Conservation (phyloP, 2,329 filamentous ascomycete species). For the Cladobotryum protrusum region DNA sequence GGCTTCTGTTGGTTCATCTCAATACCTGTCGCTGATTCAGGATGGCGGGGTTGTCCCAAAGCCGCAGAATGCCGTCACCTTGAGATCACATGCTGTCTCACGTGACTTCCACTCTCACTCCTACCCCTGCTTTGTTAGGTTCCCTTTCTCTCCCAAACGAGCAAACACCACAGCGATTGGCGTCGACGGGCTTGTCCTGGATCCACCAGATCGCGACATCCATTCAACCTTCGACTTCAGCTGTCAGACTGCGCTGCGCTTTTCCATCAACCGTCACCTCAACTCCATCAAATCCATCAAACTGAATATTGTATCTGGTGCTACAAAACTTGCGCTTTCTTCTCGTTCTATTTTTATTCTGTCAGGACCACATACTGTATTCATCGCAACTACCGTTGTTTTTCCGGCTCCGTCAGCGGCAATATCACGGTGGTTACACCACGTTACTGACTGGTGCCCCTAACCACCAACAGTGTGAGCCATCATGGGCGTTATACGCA, state of each 20-base stretch:
- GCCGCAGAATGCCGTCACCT: not conserved
- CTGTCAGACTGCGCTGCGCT: constrained; percentile 1
- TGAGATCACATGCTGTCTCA: not conserved
- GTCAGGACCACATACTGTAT: not conserved
- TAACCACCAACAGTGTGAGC: constrained; percentile 1
- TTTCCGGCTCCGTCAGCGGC: constrained; percentile 6
- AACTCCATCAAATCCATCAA: constrained; percentile 23
- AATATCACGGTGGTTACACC: constrained; percentile 8
- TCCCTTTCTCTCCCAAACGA: not conserved
- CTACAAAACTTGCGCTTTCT: constrained; percentile 15
- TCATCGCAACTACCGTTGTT: constrained; percentile 5
- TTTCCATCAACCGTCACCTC: constrained; percentile 16
- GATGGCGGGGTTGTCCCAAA: not conserved
- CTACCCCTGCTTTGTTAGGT: no score
- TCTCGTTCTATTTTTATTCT: constrained; percentile 8
- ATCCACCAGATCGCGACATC: not conserved
- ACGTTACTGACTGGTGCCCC: constrained; percentile 1
- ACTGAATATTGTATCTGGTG: constrained; percentile 18
- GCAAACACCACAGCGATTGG: constrained; percentile 6
- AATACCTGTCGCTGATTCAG: not conserved
- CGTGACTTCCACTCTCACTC: not conserved
- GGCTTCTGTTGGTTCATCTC: no score
- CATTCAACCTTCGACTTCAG: constrained; percentile 15
- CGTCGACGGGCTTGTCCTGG: not conserved
- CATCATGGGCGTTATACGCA: constrained; percentile 89